Evolutionary conservation across 2,329 filamentous ascomycete genomes (phyloP), one percentile per base, ranked within the genome.

Genomic region (Thyridium curvatum): DNA sequence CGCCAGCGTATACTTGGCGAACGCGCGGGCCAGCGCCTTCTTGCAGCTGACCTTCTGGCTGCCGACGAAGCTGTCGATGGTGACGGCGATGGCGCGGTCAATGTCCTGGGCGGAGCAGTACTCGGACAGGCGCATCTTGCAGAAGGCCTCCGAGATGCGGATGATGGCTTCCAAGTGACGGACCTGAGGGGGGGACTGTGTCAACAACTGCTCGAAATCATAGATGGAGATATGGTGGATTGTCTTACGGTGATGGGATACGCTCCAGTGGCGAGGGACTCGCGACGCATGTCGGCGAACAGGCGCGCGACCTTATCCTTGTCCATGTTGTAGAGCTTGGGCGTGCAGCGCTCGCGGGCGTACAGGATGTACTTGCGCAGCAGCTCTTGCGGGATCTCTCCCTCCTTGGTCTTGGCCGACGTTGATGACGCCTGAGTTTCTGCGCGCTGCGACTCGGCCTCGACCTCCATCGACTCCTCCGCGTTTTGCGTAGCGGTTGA

Each of bases 131-230:
- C 93, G 84, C 93, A 98, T 98, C 56, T 94, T 91, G 64, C 86
- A 94, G 67, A 98, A 98, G 1, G 90, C 69, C 61, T 98, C 93
- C 41, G 82, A 83, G 55, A 94, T 94, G 56, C 93, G 87, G 68
- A 98, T 94, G 55, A 97, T 96, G 46, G 91, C 91, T 74, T 98
- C 93, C 28, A 98, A 72, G 68, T 98, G 93, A 70, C 93, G 90
- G 48, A 96, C 87, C 89, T 95, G 39, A 37, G 31, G 46, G 4
- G 13, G 30, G 10, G 21, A 26, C 21, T 26, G 21, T 26, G 21
- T 18, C 16, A 29, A 26, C 18, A 21, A 36, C 12, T 18, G 28
- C 15, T 17, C n/a, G 13, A 17, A 18, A 7, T 9, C 28, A n/a
- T 18, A 30, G 14, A 4, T 10, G 21, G 34, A 13, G 16, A 38